Evolutionary conservation across 2,329 filamentous ascomycete species (phyloP).

Genomic region (Venturia aucupariae): DNA sequence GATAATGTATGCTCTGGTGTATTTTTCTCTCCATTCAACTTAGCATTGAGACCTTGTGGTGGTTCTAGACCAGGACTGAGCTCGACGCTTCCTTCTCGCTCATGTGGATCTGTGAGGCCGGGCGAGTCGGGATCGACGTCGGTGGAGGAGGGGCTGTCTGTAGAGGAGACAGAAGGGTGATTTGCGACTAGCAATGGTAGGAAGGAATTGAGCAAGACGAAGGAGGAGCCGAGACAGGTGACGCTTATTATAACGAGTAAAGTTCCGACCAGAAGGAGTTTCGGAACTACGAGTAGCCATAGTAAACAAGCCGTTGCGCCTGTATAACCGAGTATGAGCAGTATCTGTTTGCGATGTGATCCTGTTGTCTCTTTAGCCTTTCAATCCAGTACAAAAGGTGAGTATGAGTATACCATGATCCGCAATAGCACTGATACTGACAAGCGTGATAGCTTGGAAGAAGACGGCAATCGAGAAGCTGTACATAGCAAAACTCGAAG

Average conservation of each 20-base stretch:
- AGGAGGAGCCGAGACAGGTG: conserved; percentile 86
- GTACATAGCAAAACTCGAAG: conserved; percentile 91
- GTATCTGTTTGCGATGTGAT: conserved; percentile 69
- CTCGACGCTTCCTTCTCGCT: not conserved
- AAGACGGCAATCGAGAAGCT: conserved; percentile 85
- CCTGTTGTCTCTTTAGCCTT: conserved; percentile 21
- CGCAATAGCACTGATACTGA: conserved; percentile 86
- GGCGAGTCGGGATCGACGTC: not conserved
- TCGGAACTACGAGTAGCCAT: conserved; percentile 66
- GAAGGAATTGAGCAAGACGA: conserved; percentile 91
- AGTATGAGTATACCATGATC: conserved; percentile 59
- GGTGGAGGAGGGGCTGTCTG: not conserved
- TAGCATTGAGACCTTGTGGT: not conserved
- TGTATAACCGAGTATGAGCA: conserved; percentile 68
- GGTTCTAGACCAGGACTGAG: not conserved
- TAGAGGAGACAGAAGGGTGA: conserved; percentile 46
- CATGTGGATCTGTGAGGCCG: not conserved
- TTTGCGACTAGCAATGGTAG: conserved; percentile 78
- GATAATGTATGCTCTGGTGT: conserved; percentile 65
- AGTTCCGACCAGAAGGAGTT: conserved; percentile 69
- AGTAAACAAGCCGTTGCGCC: conserved; percentile 71
- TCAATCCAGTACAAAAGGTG: not conserved
- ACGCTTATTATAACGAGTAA: conserved; percentile 78
- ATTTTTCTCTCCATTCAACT: conserved; percentile 21
- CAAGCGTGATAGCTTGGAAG: conserved; percentile 75